Conservation (phyloP, 345 rosid genomes). For the Gossypium raimondii region DNA sequence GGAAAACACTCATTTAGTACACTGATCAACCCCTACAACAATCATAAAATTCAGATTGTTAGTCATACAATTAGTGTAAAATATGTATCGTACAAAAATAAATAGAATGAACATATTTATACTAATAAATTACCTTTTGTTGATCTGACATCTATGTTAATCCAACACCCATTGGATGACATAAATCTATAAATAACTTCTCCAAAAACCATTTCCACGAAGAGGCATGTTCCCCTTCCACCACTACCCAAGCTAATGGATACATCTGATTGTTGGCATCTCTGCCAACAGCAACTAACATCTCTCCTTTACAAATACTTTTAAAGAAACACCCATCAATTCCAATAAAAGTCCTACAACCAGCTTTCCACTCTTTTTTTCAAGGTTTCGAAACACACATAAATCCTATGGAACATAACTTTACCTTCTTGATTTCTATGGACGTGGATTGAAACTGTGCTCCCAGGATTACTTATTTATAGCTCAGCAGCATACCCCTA, state of each 20-base stretch:
- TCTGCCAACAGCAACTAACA: background rate
- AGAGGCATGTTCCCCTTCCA: background rate
- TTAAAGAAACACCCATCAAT: background rate
- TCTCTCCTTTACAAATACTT: background rate
- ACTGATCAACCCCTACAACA: too few relatives aligned
- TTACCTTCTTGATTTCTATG: too few relatives aligned
- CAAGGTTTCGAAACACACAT: too few relatives aligned
- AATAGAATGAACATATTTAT: too few relatives aligned
- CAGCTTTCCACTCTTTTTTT: background rate
- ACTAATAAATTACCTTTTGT: background rate
- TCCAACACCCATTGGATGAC: background rate
- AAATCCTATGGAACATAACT: too few relatives aligned
- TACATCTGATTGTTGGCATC: background rate
- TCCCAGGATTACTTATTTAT: too few relatives aligned
- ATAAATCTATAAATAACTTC: background rate
- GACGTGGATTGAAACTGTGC: too few relatives aligned
- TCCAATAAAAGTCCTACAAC: background rate
- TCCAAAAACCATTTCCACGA: background rate
- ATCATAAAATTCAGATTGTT: too few relatives aligned
- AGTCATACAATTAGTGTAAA: too few relatives aligned
- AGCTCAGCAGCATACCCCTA: background rate
- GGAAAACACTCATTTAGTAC: too few relatives aligned
- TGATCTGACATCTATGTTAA: background rate
- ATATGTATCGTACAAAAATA: too few relatives aligned
- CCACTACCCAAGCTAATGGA: background rate